phyloP scores from a whole-genome alignment of 2,329 filamentous ascomycete species.

The Hypoxylon sp. region DNA sequence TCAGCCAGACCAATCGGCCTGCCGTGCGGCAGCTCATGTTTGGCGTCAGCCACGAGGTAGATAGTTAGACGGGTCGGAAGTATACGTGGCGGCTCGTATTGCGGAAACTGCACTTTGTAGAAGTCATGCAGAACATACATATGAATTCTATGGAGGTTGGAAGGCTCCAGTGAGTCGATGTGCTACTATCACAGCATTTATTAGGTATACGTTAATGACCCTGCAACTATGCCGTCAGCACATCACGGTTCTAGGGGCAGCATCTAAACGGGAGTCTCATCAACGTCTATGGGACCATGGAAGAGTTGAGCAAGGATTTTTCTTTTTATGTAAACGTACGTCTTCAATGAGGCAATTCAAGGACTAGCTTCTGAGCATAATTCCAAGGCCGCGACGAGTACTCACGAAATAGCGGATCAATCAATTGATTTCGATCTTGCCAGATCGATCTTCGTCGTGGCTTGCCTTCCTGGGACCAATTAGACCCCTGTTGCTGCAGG shows the following conservation, averaged over 20 bases:
- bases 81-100: slow-evolving; percentile 14
- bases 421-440: slow-evolving; percentile 22
- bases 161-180: neutral
- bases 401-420: slow-evolving; percentile 19
- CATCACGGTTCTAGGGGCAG: neutral
- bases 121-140: slow-evolving; percentile 1
- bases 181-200: neutral
- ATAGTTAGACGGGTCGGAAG: neutral
- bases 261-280: neutral
- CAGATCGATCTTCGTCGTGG: slow-evolving; percentile 38
- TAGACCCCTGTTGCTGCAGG: slow-evolving; percentile 32
- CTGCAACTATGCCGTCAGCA: neutral
- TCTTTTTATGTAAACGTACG: neutral
- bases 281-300: neutral
- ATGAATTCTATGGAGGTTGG: slow-evolving; percentile 15
- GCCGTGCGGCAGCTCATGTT: slow-evolving; percentile 7
- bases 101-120: neutral
- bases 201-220: neutral
- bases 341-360: no score
- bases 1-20: slow-evolving; percentile 10
- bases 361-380: neutral
- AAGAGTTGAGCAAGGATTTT: neutral
- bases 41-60: neutral
- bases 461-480: slow-evolving; percentile 30
- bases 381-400: slow-evolving; percentile 9